phyloP scores from a whole-genome alignment of 352 stramenopile genomes.

The Phytophthora uliginosa region DNA sequence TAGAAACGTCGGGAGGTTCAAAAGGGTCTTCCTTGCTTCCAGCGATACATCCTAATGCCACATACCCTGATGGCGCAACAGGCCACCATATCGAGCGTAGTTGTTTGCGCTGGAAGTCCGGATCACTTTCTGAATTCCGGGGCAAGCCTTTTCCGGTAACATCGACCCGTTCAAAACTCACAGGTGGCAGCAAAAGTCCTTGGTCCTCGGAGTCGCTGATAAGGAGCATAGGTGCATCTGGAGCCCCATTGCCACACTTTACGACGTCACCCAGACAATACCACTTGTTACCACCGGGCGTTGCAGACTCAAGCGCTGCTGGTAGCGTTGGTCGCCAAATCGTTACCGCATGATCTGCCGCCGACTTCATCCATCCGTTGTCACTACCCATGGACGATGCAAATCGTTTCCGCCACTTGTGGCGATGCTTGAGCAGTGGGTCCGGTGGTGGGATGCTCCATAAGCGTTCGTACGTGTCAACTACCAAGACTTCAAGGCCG shows the following conservation, averaged over 20 bases:
- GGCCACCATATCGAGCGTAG: slow-evolving; percentile 88
- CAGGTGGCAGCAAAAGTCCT: slow-evolving; percentile 64
- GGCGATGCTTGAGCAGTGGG: slow-evolving; percentile 80
- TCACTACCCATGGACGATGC: slow-evolving; percentile 11
- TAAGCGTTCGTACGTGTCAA: slow-evolving; percentile 82
- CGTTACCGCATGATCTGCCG: slow-evolving; percentile 67
- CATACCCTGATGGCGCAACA: slow-evolving; percentile 80
- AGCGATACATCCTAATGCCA: slow-evolving; percentile 80
- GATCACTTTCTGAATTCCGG: slow-evolving; percentile 77
- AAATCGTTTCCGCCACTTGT: slow-evolving; percentile 83
- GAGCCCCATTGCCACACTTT: slow-evolving; percentile 66
- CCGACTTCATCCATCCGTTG: slow-evolving; percentile 51
- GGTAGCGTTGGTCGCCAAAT: slow-evolving; percentile 79
- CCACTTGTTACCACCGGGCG: slow-evolving; percentile 49
- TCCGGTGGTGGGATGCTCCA: slow-evolving; percentile 88
- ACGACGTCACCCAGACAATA: slow-evolving; percentile 82
- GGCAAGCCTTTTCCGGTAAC: slow-evolving; percentile 86
- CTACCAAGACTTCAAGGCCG: slow-evolving; percentile 78
- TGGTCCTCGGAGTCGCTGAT: slow-evolving; percentile 59
- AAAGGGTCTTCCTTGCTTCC: slow-evolving; percentile 86
- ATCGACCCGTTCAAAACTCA: slow-evolving; percentile 86
- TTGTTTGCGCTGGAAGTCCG: slow-evolving; percentile 87
- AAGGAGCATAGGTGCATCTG: slow-evolving; percentile 66
- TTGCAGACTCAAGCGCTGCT: slow-evolving; percentile 40
- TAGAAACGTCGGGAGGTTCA: slow-evolving; percentile 64